A percentile compares a stretch with the other conserved stretches of the same genome.
Evolutionary conservation across 768 basidiomycete species (phyloP).

Genomic region (Agaricus blazei): DNA sequence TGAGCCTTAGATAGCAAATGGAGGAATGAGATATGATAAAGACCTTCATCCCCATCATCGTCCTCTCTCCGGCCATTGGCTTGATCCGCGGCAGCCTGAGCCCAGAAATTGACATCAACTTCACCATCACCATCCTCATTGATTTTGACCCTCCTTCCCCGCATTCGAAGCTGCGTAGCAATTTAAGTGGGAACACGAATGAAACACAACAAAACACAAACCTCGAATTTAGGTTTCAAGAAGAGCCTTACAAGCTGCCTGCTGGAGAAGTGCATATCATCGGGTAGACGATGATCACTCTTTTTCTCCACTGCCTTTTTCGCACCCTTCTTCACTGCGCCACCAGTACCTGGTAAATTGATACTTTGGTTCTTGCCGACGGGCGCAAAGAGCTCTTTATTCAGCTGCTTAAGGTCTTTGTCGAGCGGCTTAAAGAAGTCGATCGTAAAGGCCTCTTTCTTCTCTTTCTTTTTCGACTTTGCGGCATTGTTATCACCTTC

Average conservation of each 20-base stretch:
- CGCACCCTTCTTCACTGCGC: conserved; percentile 37
- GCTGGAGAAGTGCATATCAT: conserved; percentile 97
- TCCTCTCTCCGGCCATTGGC: conserved; percentile 38
- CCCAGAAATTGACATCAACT: conserved; percentile 97
- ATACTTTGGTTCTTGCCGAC: conserved; percentile 67
- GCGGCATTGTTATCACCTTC: conserved; percentile 39
- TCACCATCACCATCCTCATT: conserved; percentile 75
- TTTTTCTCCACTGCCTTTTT: conserved; percentile 62
- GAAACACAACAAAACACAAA: conserved; percentile 32
- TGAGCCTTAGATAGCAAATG: background rate
- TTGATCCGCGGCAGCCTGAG: conserved; percentile 85
- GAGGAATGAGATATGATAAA: conserved; percentile 17
- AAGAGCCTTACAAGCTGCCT: conserved; percentile 88
- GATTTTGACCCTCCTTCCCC: conserved; percentile 57
- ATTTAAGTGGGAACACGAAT: conserved; percentile 3
- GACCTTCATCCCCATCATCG: conserved; percentile 57
- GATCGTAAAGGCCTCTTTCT: conserved; percentile 81
- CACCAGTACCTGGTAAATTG: conserved; percentile 54
- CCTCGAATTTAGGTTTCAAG: conserved; percentile 92
- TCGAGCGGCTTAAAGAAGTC: conserved; percentile 65
- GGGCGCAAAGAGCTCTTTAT: conserved; percentile 75
- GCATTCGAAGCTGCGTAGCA: conserved; percentile 73
- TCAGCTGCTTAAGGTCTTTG: conserved; percentile 53
- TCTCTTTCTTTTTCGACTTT: conserved; percentile 52
- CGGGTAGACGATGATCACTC: conserved; percentile 78